Conservation (phyloP, 495 filamentous ascomycete genomes). For the Emericellopsis terricola region DNA sequence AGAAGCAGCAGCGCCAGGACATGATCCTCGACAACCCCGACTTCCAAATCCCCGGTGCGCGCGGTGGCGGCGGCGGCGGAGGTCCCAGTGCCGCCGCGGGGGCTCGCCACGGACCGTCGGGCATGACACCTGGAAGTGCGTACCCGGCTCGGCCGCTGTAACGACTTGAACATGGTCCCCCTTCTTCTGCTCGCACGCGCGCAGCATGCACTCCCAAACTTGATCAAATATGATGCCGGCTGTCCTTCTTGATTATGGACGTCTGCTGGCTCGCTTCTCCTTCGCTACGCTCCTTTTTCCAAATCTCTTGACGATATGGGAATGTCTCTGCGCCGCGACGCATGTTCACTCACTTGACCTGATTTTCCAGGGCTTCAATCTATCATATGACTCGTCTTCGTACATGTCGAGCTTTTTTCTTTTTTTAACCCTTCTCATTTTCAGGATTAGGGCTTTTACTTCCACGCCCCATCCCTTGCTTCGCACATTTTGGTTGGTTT, state of each 20-base stretch:
- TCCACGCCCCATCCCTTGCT: too few relatives aligned
- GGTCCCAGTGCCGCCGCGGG: too few relatives aligned
- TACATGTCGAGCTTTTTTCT: too few relatives aligned
- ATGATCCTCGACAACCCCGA: constrained; percentile 57
- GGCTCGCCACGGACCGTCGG: not conserved
- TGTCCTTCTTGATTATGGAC: not conserved
- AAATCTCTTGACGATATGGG: not conserved
- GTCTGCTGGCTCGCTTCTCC: not conserved
- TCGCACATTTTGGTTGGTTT: too few relatives aligned
- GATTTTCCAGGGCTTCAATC: too few relatives aligned
- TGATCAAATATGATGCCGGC: too few relatives aligned
- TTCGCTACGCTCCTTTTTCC: not conserved
- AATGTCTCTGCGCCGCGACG: not conserved
- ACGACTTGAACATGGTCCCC: not conserved
- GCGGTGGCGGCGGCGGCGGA: constrained; percentile 4
- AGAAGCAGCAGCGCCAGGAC: constrained; percentile 32
- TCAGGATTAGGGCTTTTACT: too few relatives aligned
- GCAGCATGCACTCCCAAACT: too few relatives aligned
- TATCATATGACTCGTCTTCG: too few relatives aligned
- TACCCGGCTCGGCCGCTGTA: constrained; percentile 10
- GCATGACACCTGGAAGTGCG: constrained; percentile 18
- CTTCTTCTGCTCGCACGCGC: too few relatives aligned
- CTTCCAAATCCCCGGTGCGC: constrained; percentile 37
- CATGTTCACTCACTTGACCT: not conserved
- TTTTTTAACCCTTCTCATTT: not conserved